Base-by-base conservation (phyloP, 208 protist genomes). In the Crithidia acanthocephali region DNA sequence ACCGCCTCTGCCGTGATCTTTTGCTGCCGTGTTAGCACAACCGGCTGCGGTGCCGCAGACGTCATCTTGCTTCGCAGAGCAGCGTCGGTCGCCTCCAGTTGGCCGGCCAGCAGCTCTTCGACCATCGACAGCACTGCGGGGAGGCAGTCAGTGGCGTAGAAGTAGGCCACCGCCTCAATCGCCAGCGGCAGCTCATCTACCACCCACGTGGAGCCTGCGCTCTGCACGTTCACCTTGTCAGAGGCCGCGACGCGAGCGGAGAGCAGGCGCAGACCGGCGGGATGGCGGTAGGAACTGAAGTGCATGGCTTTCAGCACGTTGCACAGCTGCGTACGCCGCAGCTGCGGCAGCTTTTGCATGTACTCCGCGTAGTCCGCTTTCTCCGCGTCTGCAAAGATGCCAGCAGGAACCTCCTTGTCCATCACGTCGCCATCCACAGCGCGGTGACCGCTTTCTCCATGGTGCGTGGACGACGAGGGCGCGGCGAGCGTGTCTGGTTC, bases 251-350 rank as follows among this genome's bases (percentile, higher is more conserved):
- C 33, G 13, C 85, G 83, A 0, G 72, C 72, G 6, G 81, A 78
- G 20, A 89, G 72, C 11, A 81, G 42, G 20, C 79, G 80, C 37
- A 95, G 48, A 7, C 79, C 74, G 11, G 81, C 60, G 23, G 81
- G 72, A 63, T 95, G 83, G 33, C 85, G 82, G 68, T 90, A 88
- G 8, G 78, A 86, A 35, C 74, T 66, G 35, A 62, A 67, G 51
- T 83, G 78, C 32, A 93, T 78, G 22, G 84, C 59, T 32, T 79
- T 79, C 42, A 86, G 22, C 16, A 88, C 59, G 40, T 72, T 13
- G 23, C 79, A 61, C 18, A 90, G 47, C 30, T 89, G 76, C 32
- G 67, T 56, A 18, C 77, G 79, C 5, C 40, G 66, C n/a, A 93
- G 66, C n/a, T 74, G 50, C 15, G 80, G 78, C 28, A 78, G 23